These are phyloP conservation scores for Mycena vitilis DNA, from an alignment of 768 basidiomycete species.

Conservation along the genomic window DNA sequence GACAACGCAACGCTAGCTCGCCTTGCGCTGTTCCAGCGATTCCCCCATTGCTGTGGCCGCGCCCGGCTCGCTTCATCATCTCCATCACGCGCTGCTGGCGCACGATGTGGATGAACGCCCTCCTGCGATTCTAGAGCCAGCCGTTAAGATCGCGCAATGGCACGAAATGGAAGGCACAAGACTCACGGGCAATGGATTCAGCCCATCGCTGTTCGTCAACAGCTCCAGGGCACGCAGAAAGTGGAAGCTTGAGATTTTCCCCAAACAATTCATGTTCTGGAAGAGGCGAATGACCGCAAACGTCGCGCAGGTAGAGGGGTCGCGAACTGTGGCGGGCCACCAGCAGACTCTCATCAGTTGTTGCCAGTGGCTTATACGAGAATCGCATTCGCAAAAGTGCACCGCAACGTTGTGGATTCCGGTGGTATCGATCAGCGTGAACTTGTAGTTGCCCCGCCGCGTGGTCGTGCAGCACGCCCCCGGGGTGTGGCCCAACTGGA, in stretches of 20 bases:
- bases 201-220: constrained; percentile 16
- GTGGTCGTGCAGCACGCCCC: background rate
- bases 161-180: no score
- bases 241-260: constrained; percentile 6
- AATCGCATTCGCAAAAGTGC: constrained; percentile 14
- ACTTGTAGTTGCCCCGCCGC: background rate
- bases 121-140: no score
- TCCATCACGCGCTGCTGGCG: background rate
- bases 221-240: constrained; percentile 15
- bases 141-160: no score
- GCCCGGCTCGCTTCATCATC: constrained; percentile 2
- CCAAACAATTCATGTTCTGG: constrained; percentile 8
- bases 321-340: constrained; percentile 24
- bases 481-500: constrained; percentile 18
- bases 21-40: background rate
- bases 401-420: constrained; percentile 11
- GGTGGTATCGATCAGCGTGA: constrained; percentile 8
- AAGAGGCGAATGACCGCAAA: constrained; percentile 15
- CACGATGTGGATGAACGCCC: no score
- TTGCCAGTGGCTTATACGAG: background rate
- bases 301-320: constrained; percentile 10
- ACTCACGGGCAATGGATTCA: no score
- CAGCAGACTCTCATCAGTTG: constrained; percentile 27
- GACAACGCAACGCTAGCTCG: background rate
- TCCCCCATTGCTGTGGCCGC: background rate